These are phyloP conservation scores for Lactifluus piperatus DNA, from an alignment of 768 basidiomycete genomes.

Conservation along the genomic window DNA sequence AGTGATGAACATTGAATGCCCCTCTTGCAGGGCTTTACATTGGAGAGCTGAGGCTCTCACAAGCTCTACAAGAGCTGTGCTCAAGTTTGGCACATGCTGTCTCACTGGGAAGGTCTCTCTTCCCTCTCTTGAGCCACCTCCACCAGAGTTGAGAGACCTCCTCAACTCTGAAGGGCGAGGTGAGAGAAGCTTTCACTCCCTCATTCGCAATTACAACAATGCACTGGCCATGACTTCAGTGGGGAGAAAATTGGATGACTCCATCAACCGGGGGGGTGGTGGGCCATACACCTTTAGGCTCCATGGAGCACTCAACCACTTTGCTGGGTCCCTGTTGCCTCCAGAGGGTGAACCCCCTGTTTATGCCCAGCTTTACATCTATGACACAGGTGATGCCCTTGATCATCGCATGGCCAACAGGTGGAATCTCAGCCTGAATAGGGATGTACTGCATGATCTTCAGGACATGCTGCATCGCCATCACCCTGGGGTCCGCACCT, in stretches of 20 bases:
- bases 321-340: neutral
- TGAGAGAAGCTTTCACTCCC: slow-evolving; percentile 30
- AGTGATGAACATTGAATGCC: neutral
- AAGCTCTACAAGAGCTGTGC: neutral
- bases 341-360: neutral
- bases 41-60: neutral
- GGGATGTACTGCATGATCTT: neutral
- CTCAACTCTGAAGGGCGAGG: slow-evolving; percentile 20
- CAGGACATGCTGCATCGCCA: neutral
- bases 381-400: neutral
- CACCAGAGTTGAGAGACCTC: neutral
- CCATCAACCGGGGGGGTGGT: neutral
- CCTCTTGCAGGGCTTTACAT: neutral
- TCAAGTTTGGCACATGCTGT: slow-evolving; percentile 1
- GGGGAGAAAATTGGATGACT: slow-evolving; percentile 47
- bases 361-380: neutral
- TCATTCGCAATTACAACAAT: slow-evolving; percentile 33
- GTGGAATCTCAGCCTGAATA: neutral
- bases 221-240: slow-evolving; percentile 31
- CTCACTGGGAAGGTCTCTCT: neutral
- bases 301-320: neutral
- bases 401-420: neutral
- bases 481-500: neutral
- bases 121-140: neutral
- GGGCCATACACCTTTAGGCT: neutral